Conservation (phyloP, 768 basidiomycete species). For the Porphyrellus cyaneotinctus region DNA sequence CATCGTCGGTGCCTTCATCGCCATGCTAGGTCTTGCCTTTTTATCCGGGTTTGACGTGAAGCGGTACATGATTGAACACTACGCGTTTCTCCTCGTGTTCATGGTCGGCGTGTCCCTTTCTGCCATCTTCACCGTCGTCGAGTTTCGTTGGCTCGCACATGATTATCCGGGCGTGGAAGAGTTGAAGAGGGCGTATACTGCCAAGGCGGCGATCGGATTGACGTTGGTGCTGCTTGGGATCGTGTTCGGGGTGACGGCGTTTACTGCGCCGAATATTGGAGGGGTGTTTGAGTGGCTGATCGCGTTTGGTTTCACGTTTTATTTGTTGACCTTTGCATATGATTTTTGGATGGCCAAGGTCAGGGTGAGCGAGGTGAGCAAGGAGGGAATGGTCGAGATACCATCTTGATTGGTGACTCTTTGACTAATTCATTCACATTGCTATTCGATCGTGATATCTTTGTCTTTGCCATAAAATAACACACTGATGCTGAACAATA, state of each 20-base stretch:
- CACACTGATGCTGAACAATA: too few relatives aligned
- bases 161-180: conserved; percentile 44
- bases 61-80: conserved; percentile 47
- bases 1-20: conserved; percentile 56
- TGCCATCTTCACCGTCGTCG: conserved; percentile 69
- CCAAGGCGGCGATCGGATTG: conserved; percentile 57
- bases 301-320: conserved; percentile 67
- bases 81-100: conserved; percentile 65
- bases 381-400: neutral
- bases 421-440: too few relatives aligned
- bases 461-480: too few relatives aligned
- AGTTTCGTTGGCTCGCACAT: conserved; percentile 65
- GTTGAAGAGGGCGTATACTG: conserved; percentile 52
- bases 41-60: conserved; percentile 71
- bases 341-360: conserved; percentile 59
- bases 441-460: too few relatives aligned
- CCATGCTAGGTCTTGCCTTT: conserved; percentile 60
- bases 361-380: neutral
- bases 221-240: conserved; percentile 59
- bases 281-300: conserved; percentile 63
- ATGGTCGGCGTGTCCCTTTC: conserved; percentile 67
- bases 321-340: conserved; percentile 66
- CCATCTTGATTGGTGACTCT: too few relatives aligned
- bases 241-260: conserved; percentile 56
- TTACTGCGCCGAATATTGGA: conserved; percentile 42